Evolutionary conservation across 2,329 filamentous ascomycete species (phyloP).

Genomic region (Fusarium sp.): DNA sequence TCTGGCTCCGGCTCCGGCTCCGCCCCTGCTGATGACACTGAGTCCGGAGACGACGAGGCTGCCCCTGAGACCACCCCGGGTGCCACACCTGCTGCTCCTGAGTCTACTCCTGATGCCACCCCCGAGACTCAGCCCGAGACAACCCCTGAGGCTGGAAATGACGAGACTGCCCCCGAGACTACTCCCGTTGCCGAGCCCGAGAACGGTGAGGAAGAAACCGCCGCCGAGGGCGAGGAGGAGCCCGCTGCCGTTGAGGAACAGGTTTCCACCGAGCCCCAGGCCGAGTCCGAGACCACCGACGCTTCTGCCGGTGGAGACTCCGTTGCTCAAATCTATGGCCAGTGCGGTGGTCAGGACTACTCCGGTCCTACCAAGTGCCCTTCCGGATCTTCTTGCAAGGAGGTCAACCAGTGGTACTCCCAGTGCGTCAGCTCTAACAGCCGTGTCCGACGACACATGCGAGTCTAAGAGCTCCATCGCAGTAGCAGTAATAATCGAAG

Average conservation of each 20-base stretch:
- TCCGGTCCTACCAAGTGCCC: constrained; percentile 24
- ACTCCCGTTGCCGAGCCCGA: constrained; percentile 1
- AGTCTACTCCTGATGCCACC: neutral
- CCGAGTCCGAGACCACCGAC: neutral
- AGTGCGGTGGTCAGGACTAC: constrained; percentile 30
- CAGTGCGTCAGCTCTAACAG: constrained; percentile 26
- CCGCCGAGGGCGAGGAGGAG: neutral
- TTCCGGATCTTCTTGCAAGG: constrained; percentile 27
- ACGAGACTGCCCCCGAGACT: neutral
- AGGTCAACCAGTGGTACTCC: constrained; percentile 36
- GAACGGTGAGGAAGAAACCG: neutral
- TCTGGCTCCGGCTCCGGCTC: constrained; percentile 15
- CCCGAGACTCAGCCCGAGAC: neutral
- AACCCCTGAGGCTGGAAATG: neutral
- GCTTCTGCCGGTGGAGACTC: neutral
- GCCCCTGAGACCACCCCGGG: neutral
- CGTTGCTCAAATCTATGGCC: constrained; percentile 23
- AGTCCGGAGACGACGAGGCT: neutral
- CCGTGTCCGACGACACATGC: constrained; percentile 16
- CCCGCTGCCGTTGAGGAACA: neutral
- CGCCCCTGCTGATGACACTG: constrained; percentile 1
- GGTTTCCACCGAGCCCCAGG: neutral
- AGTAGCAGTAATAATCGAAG: too few relatives aligned
- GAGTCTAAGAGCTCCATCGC: neutral
- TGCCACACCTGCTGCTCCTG: constrained; percentile 1